These are phyloP conservation scores for Serpula lacrymans DNA, from an alignment of 768 basidiomycete genomes.

Conservation along the genomic window DNA sequence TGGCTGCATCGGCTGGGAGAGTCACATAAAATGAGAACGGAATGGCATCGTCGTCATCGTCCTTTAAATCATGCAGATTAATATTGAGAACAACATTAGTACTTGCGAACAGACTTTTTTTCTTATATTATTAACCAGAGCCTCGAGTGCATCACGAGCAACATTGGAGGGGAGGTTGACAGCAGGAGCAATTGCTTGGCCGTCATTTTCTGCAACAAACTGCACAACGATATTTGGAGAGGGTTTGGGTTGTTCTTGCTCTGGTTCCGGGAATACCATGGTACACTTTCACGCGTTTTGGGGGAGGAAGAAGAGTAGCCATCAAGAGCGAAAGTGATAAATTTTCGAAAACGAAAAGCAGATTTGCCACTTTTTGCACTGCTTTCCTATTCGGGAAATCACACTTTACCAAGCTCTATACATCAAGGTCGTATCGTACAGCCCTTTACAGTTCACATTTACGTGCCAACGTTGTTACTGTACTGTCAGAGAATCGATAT, in stretches of 20 bases:
- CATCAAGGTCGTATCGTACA: too few species aligned
- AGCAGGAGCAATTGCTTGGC: slow-evolving; percentile 74
- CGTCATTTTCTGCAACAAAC: slow-evolving; percentile 89
- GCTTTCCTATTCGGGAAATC: too few species aligned
- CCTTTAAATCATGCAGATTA: slow-evolving; percentile 9
- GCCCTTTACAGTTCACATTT: too few species aligned
- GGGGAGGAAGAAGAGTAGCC: slow-evolving; percentile 85
- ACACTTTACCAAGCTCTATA: too few species aligned
- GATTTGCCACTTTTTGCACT: too few species aligned
- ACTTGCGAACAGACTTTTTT: slow-evolving; percentile 48
- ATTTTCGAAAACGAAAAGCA: too few species aligned
- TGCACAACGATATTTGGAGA: slow-evolving; percentile 82
- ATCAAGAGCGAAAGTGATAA: too few species aligned
- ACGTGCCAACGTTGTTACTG: too few species aligned
- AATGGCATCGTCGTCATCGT: slow-evolving; percentile 80
- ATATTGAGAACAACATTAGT: slow-evolving; percentile 8
- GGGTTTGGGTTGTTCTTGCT: slow-evolving; percentile 40
- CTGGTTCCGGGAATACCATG: slow-evolving; percentile 70
- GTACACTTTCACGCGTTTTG: slow-evolving; percentile 82
- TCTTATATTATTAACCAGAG: slow-evolving; percentile 83
- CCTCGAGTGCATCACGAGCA: slow-evolving; percentile 77
- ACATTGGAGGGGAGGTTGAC: slow-evolving; percentile 89
- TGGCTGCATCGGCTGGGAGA: slow-evolving; percentile 53
- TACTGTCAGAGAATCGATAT: too few species aligned
- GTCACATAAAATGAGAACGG: slow-evolving; percentile 90